Conservation (phyloP, 441 rosid genomes). For the Eutrema salsugineum region DNA sequence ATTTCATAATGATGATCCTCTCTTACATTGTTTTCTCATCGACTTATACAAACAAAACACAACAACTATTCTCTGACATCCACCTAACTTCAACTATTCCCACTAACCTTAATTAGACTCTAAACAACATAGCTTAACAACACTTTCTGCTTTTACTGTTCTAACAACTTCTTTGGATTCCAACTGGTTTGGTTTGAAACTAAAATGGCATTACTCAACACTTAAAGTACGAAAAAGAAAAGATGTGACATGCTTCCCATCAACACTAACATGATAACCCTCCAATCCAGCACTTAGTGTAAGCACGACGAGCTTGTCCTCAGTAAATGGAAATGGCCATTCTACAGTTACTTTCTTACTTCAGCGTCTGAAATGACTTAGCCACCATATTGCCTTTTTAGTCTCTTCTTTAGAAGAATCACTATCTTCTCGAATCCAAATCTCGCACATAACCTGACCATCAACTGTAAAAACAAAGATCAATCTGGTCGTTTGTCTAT, state of each 20-base stretch:
- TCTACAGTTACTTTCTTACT: slow-evolving; percentile 58
- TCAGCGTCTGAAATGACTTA: slow-evolving; percentile 60
- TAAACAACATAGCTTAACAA: too few species aligned
- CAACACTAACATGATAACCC: slow-evolving; percentile 82
- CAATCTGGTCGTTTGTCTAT: neutral
- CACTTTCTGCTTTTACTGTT: too few species aligned
- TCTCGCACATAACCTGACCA: slow-evolving; percentile 81
- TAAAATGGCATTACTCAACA: too few species aligned
- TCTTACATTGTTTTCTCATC: too few species aligned
- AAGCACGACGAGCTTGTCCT: slow-evolving; percentile 68
- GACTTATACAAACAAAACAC: too few species aligned
- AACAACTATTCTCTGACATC: too few species aligned
- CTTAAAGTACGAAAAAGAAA: slow-evolving; percentile 75
- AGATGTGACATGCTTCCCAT: slow-evolving; percentile 74
- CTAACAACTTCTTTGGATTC: too few species aligned
- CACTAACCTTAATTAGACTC: too few species aligned
- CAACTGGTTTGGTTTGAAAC: too few species aligned
- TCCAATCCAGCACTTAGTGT: slow-evolving; percentile 79
- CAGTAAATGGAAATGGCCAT: slow-evolving; percentile 84
- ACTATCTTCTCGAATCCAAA: slow-evolving; percentile 81
- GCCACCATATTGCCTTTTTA: slow-evolving; percentile 71
- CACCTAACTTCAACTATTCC: too few species aligned
- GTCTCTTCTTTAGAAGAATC: slow-evolving; percentile 53
- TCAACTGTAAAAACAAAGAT: slow-evolving; percentile 48
- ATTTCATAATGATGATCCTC: too few species aligned